Conservation (phyloP, 1,284 basidiomycete genomes). For the Dichomitus squalens region DNA sequence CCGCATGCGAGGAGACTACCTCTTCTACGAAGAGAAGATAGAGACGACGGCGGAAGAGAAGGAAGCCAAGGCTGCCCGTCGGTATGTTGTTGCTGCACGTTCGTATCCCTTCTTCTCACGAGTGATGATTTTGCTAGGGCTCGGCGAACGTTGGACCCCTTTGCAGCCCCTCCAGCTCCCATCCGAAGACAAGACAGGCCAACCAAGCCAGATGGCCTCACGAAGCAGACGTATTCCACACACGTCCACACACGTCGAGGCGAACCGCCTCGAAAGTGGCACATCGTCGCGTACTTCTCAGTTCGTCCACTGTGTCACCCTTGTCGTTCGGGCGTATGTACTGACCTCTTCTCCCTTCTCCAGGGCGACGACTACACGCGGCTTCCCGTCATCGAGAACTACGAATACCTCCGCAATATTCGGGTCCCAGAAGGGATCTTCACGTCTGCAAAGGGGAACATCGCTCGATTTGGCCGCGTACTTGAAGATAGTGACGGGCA, state of each 20-base stretch:
- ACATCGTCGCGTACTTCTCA: constrained; percentile 78
- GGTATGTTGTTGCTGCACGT: constrained; percentile 42
- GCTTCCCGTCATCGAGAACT: constrained; percentile 68
- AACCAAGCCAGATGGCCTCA: constrained; percentile 72
- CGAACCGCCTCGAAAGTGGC: constrained; percentile 67
- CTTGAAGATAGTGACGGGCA: constrained; percentile 30
- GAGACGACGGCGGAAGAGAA: constrained; percentile 75
- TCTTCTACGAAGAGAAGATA: constrained; percentile 80
- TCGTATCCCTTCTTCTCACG: constrained; percentile 11
- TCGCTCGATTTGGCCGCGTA: constrained; percentile 44
- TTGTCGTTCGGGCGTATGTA: too few species aligned
- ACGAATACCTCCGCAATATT: constrained; percentile 66
- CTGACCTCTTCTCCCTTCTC: not conserved
- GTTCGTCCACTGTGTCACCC: constrained; percentile 39
- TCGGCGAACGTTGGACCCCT: constrained; percentile 61
- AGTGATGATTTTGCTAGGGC: constrained; percentile 44
- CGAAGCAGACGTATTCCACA: constrained; percentile 80
- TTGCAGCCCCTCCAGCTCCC: constrained; percentile 53
- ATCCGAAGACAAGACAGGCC: constrained; percentile 71
- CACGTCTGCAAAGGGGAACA: constrained; percentile 61
- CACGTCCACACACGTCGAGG: constrained; percentile 63
- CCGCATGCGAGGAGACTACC: constrained; percentile 77
- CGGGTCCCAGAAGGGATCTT: constrained; percentile 66
- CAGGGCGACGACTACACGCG: constrained; percentile 68
- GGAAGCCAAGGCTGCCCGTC: constrained; percentile 70